A percentile compares a stretch with the other conserved stretches of the same genome.
phyloP scores from a whole-genome alignment of 2,329 filamentous ascomycete genomes.

The Verticillium dahliae region DNA sequence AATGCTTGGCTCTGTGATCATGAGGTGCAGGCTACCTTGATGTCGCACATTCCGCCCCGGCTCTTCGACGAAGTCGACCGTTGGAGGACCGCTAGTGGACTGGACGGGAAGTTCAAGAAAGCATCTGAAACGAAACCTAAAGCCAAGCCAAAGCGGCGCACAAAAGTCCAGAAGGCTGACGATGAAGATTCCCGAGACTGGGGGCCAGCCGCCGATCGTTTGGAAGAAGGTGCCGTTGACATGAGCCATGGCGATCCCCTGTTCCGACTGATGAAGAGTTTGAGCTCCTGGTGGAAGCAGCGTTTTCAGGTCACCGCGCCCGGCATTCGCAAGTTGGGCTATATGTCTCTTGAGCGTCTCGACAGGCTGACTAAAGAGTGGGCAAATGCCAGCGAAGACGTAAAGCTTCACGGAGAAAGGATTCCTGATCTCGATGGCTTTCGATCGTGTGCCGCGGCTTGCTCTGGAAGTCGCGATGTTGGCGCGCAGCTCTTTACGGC shows the following conservation, averaged over 20 bases:
- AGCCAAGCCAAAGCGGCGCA: slow-evolving; percentile 25
- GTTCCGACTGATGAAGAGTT: slow-evolving; percentile 64
- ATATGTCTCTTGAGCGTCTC: slow-evolving; percentile 69
- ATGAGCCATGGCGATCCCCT: slow-evolving; percentile 80
- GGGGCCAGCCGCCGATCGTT: slow-evolving; percentile 59
- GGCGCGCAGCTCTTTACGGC: slow-evolving; percentile 88
- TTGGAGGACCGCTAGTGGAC: slow-evolving; percentile 63
- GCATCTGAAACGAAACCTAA: slow-evolving; percentile 21
- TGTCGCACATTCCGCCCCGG: slow-evolving; percentile 63
- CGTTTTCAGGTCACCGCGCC: slow-evolving; percentile 72
- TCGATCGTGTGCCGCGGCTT: slow-evolving; percentile 58
- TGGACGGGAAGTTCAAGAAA: slow-evolving; percentile 30
- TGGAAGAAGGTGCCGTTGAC: slow-evolving; percentile 66
- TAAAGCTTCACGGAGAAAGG: slow-evolving; percentile 67
- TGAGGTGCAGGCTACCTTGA: slow-evolving; percentile 67
- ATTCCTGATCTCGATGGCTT: slow-evolving; percentile 64
- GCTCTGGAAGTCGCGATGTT: slow-evolving; percentile 78
- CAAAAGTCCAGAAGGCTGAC: slow-evolving; percentile 16
- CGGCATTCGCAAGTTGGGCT: slow-evolving; percentile 82
- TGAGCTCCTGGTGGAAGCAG: slow-evolving; percentile 86
- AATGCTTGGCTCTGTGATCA: slow-evolving; percentile 80
- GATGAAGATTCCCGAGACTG: slow-evolving; percentile 50
- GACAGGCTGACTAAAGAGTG: slow-evolving; percentile 69
- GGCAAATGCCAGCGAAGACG: slow-evolving; percentile 54
- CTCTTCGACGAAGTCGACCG: slow-evolving; percentile 68